Evolutionary conservation across 129 eudicot genomes (phyloP), one percentile per base, ranked within the genome.

Genomic region (Erigeron canadensis): DNA sequence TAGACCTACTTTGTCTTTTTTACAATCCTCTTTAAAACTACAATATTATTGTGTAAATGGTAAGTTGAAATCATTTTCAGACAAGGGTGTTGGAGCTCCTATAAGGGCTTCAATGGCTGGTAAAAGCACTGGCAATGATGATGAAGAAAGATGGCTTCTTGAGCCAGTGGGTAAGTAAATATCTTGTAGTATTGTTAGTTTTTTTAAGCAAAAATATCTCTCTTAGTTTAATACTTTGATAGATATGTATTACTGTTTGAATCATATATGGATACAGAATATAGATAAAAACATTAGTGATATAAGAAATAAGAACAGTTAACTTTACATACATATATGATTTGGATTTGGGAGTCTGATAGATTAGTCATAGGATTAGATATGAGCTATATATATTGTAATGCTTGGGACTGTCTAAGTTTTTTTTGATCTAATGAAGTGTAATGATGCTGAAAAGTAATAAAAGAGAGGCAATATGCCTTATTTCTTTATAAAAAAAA

Each of bases 151-250:
- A 77, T 92, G 96, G 98, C 74, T 89, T 76, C 96, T 92, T 81
- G 87, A 92, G 72, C 91, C 90, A 74, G 85, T 87, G 47, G 98
- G 98, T 88, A 23, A 66, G 93, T 78, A 17, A n/a, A n/a, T n/a
- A n/a, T 48, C 21, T 2, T 23, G 7, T 46, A 0, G 44, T 6
- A 16, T 4, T 4, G 2, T 61, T 18, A 28, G 44, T 7, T 0
- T 16, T 55, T 18, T 15, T 15, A 17, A 18, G 22, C 17, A 6
- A 55, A 55, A 47, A 47, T 12, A 47, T 47, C 34, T 28, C 34
- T 28, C 41, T 41, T 42, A 44, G n/a, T 34, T 68, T 34, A 15
- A 47, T 47, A n/a, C 8, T 18, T 50, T 50, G 8, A 28, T 28
- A 28, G 34, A 28, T 50, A n/a, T 1, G 58, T 19, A 7, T 10